Evolutionary conservation across 1,139 yeast species (phyloP).

Genomic region (Saccharomyces pastorianus): DNA sequence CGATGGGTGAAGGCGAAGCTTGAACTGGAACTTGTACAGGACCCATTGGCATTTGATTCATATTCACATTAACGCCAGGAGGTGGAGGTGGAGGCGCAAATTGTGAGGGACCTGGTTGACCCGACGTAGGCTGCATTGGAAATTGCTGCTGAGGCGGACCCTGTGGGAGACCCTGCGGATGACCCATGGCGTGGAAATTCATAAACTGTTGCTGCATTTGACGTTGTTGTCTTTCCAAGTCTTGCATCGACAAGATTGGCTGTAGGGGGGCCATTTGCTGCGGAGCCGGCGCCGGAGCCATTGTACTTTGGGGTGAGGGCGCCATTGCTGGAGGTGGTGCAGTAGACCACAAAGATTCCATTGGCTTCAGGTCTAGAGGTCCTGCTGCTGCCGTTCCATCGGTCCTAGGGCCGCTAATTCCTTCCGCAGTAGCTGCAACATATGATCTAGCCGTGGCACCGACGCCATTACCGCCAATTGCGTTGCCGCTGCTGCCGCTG

Average conservation of each 20-base stretch:
- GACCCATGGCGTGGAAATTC: background rate
- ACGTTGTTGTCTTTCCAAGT: conserved; percentile 30
- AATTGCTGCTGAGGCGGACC: background rate
- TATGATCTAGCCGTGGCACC: conserved; percentile 8
- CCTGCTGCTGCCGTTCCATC: conserved; percentile 19
- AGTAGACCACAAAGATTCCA: conserved; percentile 53
- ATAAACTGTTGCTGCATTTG: conserved; percentile 13
- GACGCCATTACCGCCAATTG: conserved; percentile 19
- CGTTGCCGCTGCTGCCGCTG: conserved; percentile 32
- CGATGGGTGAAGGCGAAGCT: background rate
- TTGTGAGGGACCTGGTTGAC: conserved; percentile 10
- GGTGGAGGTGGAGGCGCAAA: conserved; percentile 15
- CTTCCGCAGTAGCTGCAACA: conserved; percentile 13
- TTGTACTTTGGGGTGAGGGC: conserved; percentile 15
- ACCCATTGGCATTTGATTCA: background rate
- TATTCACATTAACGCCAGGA: conserved; percentile 12
- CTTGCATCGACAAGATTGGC: conserved; percentile 29
- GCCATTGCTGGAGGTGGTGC: conserved; percentile 14
- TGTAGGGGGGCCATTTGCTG: conserved; percentile 16
- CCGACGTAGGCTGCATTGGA: conserved; percentile 5
- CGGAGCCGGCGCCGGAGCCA: conserved; percentile 9
- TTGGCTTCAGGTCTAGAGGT: conserved; percentile 47
- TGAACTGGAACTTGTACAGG: conserved; percentile 1
- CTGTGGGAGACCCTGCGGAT: background rate
- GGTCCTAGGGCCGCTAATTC: conserved; percentile 30